phyloP scores from a whole-genome alignment of 148 eudicot species.

The Rhododendron ferrugineum region DNA sequence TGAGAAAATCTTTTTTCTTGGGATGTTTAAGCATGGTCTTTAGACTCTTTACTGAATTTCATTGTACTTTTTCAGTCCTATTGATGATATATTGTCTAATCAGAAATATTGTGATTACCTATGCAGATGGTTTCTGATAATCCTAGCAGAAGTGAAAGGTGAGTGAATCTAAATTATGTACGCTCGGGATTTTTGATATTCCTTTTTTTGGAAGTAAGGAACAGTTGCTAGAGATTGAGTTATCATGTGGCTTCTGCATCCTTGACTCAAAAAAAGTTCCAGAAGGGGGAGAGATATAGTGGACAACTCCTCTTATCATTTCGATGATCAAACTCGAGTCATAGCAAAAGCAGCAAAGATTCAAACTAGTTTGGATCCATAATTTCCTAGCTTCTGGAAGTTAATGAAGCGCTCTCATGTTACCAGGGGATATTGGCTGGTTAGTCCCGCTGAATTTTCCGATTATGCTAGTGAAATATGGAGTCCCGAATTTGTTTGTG shows the following conservation, averaged over 20 bases:
- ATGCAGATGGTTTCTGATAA: slow-evolving; percentile 4
- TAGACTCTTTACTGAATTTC: not conserved
- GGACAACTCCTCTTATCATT: not conserved
- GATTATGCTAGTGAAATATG: not conserved
- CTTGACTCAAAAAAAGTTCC: not conserved
- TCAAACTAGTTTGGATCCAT: not conserved
- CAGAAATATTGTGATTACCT: not conserved
- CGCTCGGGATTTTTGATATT: too few species aligned
- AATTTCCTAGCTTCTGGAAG: not conserved
- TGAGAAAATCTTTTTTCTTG: not conserved
- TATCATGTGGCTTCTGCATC: not conserved
- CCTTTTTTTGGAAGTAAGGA: not conserved
- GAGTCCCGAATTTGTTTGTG: not conserved
- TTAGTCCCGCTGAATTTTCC: not conserved
- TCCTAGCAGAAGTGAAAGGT: not conserved
- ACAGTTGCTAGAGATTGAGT: not conserved
- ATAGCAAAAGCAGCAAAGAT: not conserved
- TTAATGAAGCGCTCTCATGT: not conserved
- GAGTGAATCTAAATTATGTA: not conserved
- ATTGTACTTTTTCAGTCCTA: not conserved
- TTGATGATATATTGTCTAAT: not conserved
- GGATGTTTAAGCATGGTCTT: not conserved
- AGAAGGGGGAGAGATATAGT: not conserved
- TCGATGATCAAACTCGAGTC: not conserved
- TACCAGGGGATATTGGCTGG: not conserved